Evolutionary conservation across 78 protist genomes (phyloP), one percentile per base, ranked within the genome.

Genomic region (Guillardia theta): DNA sequence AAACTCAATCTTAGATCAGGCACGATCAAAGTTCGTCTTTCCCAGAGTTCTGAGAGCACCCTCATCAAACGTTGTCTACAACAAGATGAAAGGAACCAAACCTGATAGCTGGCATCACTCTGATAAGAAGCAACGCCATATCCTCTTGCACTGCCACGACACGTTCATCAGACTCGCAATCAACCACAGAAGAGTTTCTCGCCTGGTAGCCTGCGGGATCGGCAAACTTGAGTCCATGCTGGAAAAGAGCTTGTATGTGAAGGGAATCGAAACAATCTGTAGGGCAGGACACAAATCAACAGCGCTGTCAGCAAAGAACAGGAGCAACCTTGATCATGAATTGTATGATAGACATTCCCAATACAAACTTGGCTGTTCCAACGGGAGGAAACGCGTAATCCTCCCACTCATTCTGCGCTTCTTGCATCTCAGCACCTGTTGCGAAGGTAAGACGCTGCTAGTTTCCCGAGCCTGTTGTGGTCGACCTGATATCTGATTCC

Each of bases 341-440:
- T n/a, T 88, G 93, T n/a, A 88, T 48, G 62, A 48, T 41, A 0
- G 93, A 88, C 93, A 88, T 88, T 0, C 43, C 93, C 9, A 88
- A 64, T 1, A 88, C 93, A 48, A 88, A 88, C 39, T 88, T 88
- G 0, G 76, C 54, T 18, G 54, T 88, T 22, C 93, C 54, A 24
- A 70, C 83, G 36, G 83, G 83, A 4, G 90, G 90, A 43, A 78
- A 78, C 4, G 90, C 90, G 48, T 78, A 78, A 30, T 78, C 90
- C 48, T 78, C 90, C 90, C 90, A 78, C 48, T 78, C 90, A 36
- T 78, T 78, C 48, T 78, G 90, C 19, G 44, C 37, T 36, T 78
- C 90, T 78, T 78, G 90, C 45, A 78, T 22, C 48, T 78, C 90
- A 0, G 90, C 90, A 30, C 90, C 90, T 43, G 70, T 24, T 58